These are phyloP conservation scores for Aspergillus amoenus DNA, from an alignment of 2,329 filamentous ascomycete genomes.

Conservation along the genomic window DNA sequence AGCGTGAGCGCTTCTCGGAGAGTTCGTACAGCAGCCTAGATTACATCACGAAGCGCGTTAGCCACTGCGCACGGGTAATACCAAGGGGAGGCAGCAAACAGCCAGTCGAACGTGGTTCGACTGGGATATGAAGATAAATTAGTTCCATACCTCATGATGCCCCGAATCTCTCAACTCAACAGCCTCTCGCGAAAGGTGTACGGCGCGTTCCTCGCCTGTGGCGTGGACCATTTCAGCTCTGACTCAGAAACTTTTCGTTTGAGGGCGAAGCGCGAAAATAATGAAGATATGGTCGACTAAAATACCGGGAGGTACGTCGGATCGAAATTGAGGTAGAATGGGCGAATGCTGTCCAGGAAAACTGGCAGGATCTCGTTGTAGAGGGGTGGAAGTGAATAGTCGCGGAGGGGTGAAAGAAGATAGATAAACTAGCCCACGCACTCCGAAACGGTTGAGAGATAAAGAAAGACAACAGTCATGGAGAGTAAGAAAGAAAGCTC, in stretches of 20 bases:
- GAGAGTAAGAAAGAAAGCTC: slow-evolving; percentile 10
- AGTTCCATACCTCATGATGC: slow-evolving; percentile 43
- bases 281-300: not conserved
- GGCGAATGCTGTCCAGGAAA: not conserved
- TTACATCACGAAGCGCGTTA: slow-evolving; percentile 15
- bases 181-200: slow-evolving; percentile 47
- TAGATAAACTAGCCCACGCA: slow-evolving; percentile 18
- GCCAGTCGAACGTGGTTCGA: not conserved
- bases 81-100: slow-evolving; percentile 4
- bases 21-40: slow-evolving; percentile 47
- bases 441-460: slow-evolving; percentile 17
- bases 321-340: not conserved
- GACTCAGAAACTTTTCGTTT: slow-evolving; percentile 12
- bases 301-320: not conserved
- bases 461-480: slow-evolving; percentile 20
- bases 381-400: slow-evolving; percentile 4
- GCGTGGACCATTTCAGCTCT: slow-evolving; percentile 43
- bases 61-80: slow-evolving; percentile 1
- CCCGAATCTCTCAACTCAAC: slow-evolving; percentile 47
- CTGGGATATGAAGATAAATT: not conserved
- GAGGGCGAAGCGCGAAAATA: slow-evolving; percentile 11
- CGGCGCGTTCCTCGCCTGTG: slow-evolving; percentile 47
- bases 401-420: slow-evolving; percentile 4
- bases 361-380: not conserved
- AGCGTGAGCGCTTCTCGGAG: slow-evolving; percentile 50